Percentiles rank a stretch among this genome's conserved stretches.
Evolutionary conservation across 1,284 basidiomycete species (phyloP).

Genomic region (Pholiota adiposa): DNA sequence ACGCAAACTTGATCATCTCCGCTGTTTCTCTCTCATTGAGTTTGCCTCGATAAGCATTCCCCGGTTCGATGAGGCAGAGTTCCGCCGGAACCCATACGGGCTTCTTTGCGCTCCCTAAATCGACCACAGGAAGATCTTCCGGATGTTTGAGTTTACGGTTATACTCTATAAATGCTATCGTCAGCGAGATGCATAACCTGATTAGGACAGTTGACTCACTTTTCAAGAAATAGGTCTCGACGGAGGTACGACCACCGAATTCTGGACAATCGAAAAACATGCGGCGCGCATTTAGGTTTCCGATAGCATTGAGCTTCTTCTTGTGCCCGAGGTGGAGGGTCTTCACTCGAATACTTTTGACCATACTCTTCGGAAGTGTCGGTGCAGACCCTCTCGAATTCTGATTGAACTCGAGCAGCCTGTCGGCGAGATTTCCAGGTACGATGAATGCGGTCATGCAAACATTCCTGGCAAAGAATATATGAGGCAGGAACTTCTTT

Average conservation of each 20-base stretch:
- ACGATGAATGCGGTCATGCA: conserved; percentile 75
- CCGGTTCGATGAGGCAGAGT: conserved; percentile 64
- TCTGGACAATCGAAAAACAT: conserved; percentile 58
- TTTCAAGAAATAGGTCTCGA: conserved; percentile 62
- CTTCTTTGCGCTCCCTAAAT: conserved; percentile 50
- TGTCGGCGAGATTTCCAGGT: conserved; percentile 62
- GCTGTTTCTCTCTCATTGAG: conserved; percentile 58
- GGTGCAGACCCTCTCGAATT: conserved; percentile 52
- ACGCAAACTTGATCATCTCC: conserved; percentile 68
- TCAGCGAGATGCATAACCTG: neutral
- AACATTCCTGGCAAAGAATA: conserved; percentile 48
- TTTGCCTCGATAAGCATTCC: conserved; percentile 57
- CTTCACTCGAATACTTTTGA: conserved; percentile 57
- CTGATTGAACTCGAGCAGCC: conserved; percentile 50
- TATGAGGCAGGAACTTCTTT: neutral
- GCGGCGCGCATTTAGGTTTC: conserved; percentile 46
- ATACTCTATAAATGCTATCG: conserved; percentile 49
- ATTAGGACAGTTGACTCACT: conserved; percentile 43
- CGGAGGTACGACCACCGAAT: conserved; percentile 50
- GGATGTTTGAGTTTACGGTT: conserved; percentile 53
- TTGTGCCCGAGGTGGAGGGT: conserved; percentile 61
- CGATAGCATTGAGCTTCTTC: conserved; percentile 53
- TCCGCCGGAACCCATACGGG: conserved; percentile 65
- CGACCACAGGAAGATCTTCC: conserved; percentile 60
- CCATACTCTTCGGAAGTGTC: conserved; percentile 44